These are phyloP conservation scores for Pichia thaimueangensis DNA, from an alignment of 805 yeast species.

Conservation along the genomic window DNA sequence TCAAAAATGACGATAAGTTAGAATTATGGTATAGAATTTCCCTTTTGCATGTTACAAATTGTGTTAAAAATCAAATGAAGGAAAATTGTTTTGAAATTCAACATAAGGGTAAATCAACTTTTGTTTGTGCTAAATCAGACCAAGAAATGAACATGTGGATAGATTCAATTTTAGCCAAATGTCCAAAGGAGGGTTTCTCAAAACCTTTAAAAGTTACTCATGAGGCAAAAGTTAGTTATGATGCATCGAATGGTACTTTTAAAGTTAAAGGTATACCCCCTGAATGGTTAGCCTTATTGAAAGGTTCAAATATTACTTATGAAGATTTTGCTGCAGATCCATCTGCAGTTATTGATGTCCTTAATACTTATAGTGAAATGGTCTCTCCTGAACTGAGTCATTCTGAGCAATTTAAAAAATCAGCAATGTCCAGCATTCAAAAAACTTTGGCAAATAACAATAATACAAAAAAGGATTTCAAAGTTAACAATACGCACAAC, in stretches of 20 bases:
- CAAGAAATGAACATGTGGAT: slow-evolving; percentile 85
- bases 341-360: slow-evolving; percentile 55
- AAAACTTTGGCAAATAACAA: neutral
- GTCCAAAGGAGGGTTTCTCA: slow-evolving; percentile 66
- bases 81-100: slow-evolving; percentile 79
- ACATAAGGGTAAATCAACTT: slow-evolving; percentile 58
- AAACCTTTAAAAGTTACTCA: slow-evolving; percentile 94
- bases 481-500: neutral
- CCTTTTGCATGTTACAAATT: slow-evolving; percentile 51
- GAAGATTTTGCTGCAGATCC: slow-evolving; percentile 62
- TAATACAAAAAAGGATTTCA: no score
- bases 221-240: slow-evolving; percentile 83
- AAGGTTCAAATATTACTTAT: slow-evolving; percentile 53
- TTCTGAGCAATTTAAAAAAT: slow-evolving; percentile 5
- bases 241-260: slow-evolving; percentile 61
- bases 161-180: slow-evolving; percentile 75
- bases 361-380: slow-evolving; percentile 45
- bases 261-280: slow-evolving; percentile 48
- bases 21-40: slow-evolving; percentile 49
- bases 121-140: slow-evolving; percentile 69
- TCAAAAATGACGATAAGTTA: slow-evolving; percentile 53
- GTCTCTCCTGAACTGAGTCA: slow-evolving; percentile 34
- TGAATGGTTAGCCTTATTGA: slow-evolving; percentile 49
- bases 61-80: slow-evolving; percentile 62
- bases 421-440: slow-evolving; percentile 3